phyloP scores from a whole-genome alignment of 2,329 filamentous ascomycete genomes.

The Arthrobotrys iridis region DNA sequence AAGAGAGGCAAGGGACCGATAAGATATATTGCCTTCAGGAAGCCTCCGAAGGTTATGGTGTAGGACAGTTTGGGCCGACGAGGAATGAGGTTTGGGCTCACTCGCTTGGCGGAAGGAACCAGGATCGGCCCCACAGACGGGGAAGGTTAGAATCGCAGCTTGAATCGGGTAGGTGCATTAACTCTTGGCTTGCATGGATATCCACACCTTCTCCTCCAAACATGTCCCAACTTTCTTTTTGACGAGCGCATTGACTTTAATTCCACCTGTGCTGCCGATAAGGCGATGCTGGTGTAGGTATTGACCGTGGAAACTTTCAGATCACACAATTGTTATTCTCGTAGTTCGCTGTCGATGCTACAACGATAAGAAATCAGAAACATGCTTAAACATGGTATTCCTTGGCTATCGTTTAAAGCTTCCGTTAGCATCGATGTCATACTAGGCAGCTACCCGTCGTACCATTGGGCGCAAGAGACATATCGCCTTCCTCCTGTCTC shows the following conservation, averaged over 20 bases:
- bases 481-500: constrained; percentile 10
- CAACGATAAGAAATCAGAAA: constrained; percentile 28
- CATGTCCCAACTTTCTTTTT: constrained; percentile 11
- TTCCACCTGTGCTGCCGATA: constrained; percentile 33
- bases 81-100: constrained; percentile 19
- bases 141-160: constrained; percentile 43
- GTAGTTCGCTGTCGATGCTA: background rate
- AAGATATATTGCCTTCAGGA: constrained; percentile 12
- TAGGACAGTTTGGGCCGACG: background rate
- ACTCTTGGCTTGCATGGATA: constrained; percentile 40
- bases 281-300: background rate
- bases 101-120: constrained; percentile 48
- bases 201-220: constrained; percentile 11
- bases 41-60: background rate
- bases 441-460: constrained; percentile 47
- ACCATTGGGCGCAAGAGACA: constrained; percentile 2
- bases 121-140: constrained; percentile 39
- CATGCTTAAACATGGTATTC: constrained; percentile 30
- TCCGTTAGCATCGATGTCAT: constrained; percentile 47
- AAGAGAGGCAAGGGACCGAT: constrained; percentile 16
- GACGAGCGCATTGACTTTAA: background rate
- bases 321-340: background rate
- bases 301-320: constrained; percentile 1
- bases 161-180: constrained; percentile 53
- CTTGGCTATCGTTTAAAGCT: constrained; percentile 45